Conservation (phyloP, 768 basidiomycete species). For the Tylopilus intermedius region DNA sequence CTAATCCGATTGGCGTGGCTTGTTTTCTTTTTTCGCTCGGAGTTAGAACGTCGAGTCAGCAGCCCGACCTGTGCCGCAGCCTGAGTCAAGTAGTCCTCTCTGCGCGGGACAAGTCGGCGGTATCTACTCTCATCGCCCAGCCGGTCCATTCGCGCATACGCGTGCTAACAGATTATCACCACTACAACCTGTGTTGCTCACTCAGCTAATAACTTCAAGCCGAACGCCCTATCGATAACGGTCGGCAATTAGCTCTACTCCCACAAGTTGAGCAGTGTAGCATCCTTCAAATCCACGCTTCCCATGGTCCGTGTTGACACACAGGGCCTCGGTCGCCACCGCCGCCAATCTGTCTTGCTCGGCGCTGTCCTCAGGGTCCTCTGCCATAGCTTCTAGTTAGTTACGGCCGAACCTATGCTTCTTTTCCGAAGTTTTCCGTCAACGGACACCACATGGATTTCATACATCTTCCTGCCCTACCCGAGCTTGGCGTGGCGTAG, state of each 20-base stretch:
- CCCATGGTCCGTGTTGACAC: not conserved
- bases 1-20: constrained; percentile 22
- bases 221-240: not conserved
- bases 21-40: constrained; percentile 15
- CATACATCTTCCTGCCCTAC: not conserved
- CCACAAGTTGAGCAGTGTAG: not conserved
- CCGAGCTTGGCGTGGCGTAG: not conserved
- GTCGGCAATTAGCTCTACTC: not conserved
- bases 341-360: not conserved
- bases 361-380: not conserved
- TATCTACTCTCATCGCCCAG: constrained; percentile 10
- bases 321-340: not conserved
- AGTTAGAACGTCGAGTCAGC: constrained; percentile 20
- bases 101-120: constrained; percentile 10
- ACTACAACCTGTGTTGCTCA: not conserved
- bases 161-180: not conserved
- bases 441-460: not conserved
- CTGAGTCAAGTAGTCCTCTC: not conserved
- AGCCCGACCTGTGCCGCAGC: constrained; percentile 14
- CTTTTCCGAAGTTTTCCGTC: not conserved
- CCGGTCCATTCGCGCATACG: constrained; percentile 4
- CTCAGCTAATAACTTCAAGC: not conserved
- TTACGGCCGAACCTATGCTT: not conserved
- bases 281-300: not conserved
- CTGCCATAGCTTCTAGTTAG: not conserved